These are phyloP conservation scores for Auricularia sp. DNA, from an alignment of 768 basidiomycete genomes.

Conservation along the genomic window DNA sequence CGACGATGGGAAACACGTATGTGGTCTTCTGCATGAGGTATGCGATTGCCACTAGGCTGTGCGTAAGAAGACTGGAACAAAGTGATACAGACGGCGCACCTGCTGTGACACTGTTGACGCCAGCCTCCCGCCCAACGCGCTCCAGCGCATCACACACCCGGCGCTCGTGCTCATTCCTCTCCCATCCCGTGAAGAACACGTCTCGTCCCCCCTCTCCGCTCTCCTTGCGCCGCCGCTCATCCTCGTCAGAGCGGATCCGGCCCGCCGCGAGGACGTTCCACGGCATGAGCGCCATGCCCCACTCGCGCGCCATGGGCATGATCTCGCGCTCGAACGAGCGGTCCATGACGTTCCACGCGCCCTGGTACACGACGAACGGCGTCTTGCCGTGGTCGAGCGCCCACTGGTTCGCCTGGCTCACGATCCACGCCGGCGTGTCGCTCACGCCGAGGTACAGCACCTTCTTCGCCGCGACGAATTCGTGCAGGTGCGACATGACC, in stretches of 20 bases:
- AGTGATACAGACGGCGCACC: too few relatives aligned
- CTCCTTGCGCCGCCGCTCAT: slow-evolving; percentile 5
- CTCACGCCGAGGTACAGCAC: slow-evolving; percentile 27
- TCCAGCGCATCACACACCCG: slow-evolving; percentile 35
- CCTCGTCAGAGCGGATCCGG: background rate
- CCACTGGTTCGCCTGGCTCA: slow-evolving; percentile 18
- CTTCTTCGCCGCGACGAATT: slow-evolving; percentile 31
- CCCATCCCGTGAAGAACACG: slow-evolving; percentile 26
- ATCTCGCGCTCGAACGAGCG: slow-evolving; percentile 26
- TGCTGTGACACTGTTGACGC: slow-evolving; percentile 37
- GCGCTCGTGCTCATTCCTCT: slow-evolving; percentile 35
- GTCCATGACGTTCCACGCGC: slow-evolving; percentile 7
- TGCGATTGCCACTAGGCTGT: slow-evolving; percentile 33
- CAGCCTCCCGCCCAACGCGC: slow-evolving; percentile 40
- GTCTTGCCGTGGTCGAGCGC: slow-evolving; percentile 20
- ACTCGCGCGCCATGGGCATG: slow-evolving; percentile 10
- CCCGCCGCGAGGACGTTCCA: background rate
- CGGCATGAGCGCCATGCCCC: background rate
- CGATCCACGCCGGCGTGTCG: slow-evolving; percentile 18
- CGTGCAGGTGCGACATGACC: slow-evolving; percentile 31
- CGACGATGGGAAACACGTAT: slow-evolving; percentile 42
- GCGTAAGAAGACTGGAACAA: too few relatives aligned
- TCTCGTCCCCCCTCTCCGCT: slow-evolving; percentile 30
- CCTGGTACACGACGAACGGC: slow-evolving; percentile 27
- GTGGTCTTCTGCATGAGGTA: slow-evolving; percentile 46